Conservation (phyloP, 2,329 filamentous ascomycete genomes). For the Claviceps pazoutovae region DNA sequence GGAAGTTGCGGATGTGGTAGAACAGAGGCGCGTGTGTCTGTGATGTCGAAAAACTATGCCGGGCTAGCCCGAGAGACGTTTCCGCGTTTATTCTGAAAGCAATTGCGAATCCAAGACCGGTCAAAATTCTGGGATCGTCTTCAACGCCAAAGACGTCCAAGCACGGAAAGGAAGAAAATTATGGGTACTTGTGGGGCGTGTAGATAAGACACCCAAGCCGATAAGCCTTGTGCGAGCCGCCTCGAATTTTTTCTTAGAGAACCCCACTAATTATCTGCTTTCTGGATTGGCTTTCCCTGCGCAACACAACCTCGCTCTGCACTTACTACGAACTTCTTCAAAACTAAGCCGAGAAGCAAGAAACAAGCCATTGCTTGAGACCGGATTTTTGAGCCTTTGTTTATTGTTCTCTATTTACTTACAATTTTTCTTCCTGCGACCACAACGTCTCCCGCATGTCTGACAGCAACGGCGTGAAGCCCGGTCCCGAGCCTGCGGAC, state of each 20-base stretch:
- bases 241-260: constrained; percentile 11
- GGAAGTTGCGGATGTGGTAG: background rate
- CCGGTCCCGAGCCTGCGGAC: constrained; percentile 39
- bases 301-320: background rate
- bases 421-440: background rate
- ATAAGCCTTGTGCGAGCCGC: background rate
- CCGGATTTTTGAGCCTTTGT: background rate
- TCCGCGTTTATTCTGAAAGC: too few species aligned
- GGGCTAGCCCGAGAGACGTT: background rate
- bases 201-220: background rate
- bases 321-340: background rate
- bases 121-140: too few species aligned
- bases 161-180: background rate
- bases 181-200: background rate
- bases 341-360: background rate
- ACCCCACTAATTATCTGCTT: constrained; percentile 5
- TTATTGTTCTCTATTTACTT: background rate
- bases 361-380: background rate
- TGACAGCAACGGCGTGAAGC: constrained; percentile 28
- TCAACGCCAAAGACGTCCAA: too few species aligned
- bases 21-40: background rate
- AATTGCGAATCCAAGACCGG: too few species aligned
- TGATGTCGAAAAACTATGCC: background rate
- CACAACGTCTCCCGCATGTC: constrained; percentile 23
- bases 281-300: background rate